Conservation (phyloP, 2,329 filamentous ascomycete genomes). For the Elsinoe australis region DNA sequence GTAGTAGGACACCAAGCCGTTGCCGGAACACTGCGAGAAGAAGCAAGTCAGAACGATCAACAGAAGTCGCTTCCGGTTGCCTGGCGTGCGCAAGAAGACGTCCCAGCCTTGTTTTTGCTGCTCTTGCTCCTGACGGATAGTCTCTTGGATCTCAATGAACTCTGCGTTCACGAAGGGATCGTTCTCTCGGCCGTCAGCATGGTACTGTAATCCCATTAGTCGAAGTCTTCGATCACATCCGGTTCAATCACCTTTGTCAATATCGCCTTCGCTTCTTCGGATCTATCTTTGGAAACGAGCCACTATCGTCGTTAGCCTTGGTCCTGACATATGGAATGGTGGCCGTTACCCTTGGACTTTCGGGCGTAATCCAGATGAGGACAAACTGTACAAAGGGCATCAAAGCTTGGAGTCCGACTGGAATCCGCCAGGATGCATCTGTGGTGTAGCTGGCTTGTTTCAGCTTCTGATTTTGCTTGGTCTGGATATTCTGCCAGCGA, state of each 20-base stretch:
- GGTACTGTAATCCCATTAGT: constrained; percentile 45
- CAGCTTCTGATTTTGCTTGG: too few species aligned
- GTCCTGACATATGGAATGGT: neutral
- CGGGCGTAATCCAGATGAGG: constrained; percentile 58
- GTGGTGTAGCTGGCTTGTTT: too few species aligned
- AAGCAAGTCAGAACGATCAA: constrained; percentile 45
- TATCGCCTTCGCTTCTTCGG: constrained; percentile 53
- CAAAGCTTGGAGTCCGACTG: constrained; percentile 43
- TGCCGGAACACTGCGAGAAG: constrained; percentile 51
- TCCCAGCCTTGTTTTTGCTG: constrained; percentile 22
- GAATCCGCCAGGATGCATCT: constrained; percentile 44
- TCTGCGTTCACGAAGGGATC: constrained; percentile 57
- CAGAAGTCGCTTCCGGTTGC: constrained; percentile 46
- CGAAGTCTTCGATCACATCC: neutral
- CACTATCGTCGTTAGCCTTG: constrained; percentile 30
- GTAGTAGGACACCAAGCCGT: constrained; percentile 40
- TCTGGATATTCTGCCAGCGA: too few species aligned
- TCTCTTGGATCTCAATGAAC: constrained; percentile 59
- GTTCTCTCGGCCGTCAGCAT: constrained; percentile 52
- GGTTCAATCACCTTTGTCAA: constrained; percentile 34
- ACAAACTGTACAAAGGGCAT: constrained; percentile 35
- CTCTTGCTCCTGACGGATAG: constrained; percentile 48
- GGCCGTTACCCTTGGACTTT: constrained; percentile 49
- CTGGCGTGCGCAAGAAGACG: constrained; percentile 30
- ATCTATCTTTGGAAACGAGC: constrained; percentile 55